Evolutionary conservation across 345 rosid species (phyloP).

Genomic region (Physaria fendleri): DNA sequence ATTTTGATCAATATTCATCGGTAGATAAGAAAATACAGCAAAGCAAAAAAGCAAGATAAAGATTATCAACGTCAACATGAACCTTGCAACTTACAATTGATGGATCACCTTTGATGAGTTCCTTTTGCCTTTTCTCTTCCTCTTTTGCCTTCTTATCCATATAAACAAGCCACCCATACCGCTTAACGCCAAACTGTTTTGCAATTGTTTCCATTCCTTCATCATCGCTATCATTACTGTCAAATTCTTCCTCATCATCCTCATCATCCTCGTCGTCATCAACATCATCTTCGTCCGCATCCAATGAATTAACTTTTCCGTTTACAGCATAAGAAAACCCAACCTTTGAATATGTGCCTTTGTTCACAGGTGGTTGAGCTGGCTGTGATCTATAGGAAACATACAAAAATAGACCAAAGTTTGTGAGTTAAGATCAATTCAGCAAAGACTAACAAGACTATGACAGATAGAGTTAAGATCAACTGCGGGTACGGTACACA

Average conservation of each 20-base stretch:
- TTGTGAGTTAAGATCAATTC: neutral
- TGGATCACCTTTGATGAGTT: slow-evolving; percentile 95
- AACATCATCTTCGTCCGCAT: slow-evolving; percentile 51
- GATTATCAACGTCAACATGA: neutral
- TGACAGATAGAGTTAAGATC: neutral
- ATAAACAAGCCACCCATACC: slow-evolving; percentile 97
- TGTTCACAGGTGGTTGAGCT: slow-evolving; percentile 54
- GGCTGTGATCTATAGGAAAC: slow-evolving; percentile 45
- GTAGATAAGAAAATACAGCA: slow-evolving; percentile 1
- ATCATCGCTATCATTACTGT: slow-evolving; percentile 89
- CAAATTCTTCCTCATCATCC: slow-evolving; percentile 82
- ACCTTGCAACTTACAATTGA: slow-evolving; percentile 64
- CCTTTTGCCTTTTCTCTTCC: slow-evolving; percentile 90
- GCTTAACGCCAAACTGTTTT: slow-evolving; percentile 86
- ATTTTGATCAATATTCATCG: neutral
- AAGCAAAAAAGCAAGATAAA: neutral
- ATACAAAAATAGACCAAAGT: neutral
- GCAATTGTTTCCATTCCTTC: slow-evolving; percentile 91
- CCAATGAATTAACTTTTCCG: slow-evolving; percentile 47
- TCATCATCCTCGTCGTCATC: slow-evolving; percentile 76
- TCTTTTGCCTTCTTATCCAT: slow-evolving; percentile 94
- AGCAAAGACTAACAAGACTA: neutral
- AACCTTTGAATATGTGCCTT: slow-evolving; percentile 89
- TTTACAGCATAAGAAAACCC: slow-evolving; percentile 82
- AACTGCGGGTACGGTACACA: neutral